Evolutionary conservation across 768 basidiomycete species (phyloP).

Genomic region (Suillus cothurnatus): DNA sequence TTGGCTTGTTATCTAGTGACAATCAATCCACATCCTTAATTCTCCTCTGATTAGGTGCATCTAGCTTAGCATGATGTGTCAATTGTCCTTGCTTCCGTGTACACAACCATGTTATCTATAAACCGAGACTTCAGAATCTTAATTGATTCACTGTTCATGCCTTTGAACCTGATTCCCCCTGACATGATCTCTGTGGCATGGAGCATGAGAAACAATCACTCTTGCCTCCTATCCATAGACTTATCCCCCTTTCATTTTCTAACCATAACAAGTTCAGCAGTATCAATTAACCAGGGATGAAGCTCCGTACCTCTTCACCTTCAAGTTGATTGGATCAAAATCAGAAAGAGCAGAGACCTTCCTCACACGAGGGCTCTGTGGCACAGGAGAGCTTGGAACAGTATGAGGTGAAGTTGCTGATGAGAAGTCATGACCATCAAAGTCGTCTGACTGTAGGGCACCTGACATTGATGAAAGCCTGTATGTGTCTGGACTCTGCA

Average conservation of each 20-base stretch:
- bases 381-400: slow-evolving; percentile 23
- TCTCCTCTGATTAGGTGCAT: no score
- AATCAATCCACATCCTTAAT: no score
- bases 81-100: no score
- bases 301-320: slow-evolving; percentile 63
- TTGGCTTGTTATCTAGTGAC: no score
- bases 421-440: slow-evolving; percentile 22
- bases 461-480: slow-evolving; percentile 75
- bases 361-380: slow-evolving; percentile 54
- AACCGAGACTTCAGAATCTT: no score
- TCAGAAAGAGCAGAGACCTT: slow-evolving; percentile 86
- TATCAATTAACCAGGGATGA: neutral
- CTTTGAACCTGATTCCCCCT: no score
- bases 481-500: slow-evolving; percentile 66
- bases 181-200: no score
- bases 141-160: no score
- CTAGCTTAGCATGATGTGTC: no score
- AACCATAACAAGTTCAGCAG: slow-evolving; percentile 10
- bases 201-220: slow-evolving; percentile 75
- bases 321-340: slow-evolving; percentile 88
- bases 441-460: slow-evolving; percentile 70
- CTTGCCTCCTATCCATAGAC: slow-evolving; percentile 52
- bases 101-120: no score
- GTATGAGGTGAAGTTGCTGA: slow-evolving; percentile 24
- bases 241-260: slow-evolving; percentile 40